Conservation (phyloP, 306 rosid genomes). For the Abrus pulchellus region DNA sequence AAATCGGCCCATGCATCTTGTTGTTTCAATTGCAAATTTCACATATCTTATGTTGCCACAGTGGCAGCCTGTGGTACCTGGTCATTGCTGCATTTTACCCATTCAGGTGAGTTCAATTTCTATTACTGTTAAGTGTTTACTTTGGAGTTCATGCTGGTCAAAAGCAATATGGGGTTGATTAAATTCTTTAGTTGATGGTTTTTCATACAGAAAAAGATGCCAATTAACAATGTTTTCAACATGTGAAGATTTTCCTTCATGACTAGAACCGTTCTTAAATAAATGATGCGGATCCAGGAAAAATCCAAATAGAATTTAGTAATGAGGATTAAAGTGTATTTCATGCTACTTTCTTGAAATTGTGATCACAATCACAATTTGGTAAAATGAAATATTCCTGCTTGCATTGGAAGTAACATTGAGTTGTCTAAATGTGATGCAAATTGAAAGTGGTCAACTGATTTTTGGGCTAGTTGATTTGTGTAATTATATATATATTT, state of each 20-base stretch:
- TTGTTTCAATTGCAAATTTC: conserved; percentile 80
- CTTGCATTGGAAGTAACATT: conserved; percentile 25
- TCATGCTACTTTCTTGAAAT: conserved; percentile 15
- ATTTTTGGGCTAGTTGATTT: conserved; percentile 37
- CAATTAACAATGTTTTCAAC: background rate
- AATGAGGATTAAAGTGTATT: conserved; percentile 28
- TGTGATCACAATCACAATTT: conserved; percentile 3
- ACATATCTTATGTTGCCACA: conserved; percentile 94
- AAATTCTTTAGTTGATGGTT: background rate
- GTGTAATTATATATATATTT: background rate
- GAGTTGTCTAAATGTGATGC: conserved; percentile 20
- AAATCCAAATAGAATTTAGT: conserved; percentile 10
- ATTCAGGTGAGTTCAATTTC: conserved; percentile 71
- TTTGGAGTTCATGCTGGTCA: conserved; percentile 15
- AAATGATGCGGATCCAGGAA: background rate
- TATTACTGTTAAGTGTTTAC: conserved; percentile 5
- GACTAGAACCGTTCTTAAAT: background rate
- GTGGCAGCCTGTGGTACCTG: conserved; percentile 82
- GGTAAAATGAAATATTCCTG: background rate
- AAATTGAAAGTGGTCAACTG: conserved; percentile 23
- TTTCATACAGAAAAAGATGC: background rate
- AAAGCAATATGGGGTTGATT: conserved; percentile 16
- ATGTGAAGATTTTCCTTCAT: conserved; percentile 13
- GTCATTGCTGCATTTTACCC: conserved; percentile 93
- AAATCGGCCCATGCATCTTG: conserved; percentile 80